Conservation (phyloP, 345 rosid genomes). For the Punica granatum region DNA sequence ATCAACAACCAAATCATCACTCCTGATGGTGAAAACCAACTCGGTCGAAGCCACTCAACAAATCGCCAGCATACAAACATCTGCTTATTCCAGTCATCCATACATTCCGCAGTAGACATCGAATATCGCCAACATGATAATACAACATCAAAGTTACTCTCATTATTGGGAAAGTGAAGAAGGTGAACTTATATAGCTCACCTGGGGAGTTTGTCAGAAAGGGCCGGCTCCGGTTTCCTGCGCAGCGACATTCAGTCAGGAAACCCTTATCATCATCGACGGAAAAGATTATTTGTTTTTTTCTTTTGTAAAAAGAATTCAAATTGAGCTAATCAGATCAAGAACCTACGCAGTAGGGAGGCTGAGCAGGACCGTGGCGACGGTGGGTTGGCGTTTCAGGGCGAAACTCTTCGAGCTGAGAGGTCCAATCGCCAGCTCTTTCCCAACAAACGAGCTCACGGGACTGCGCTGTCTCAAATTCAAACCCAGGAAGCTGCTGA, state of each 20-base stretch:
- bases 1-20: not conserved
- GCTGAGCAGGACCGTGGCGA: conserved; percentile 41
- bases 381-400: conserved; percentile 23
- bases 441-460: conserved; percentile 33
- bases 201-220: conserved; percentile 54
- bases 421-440: conserved; percentile 27
- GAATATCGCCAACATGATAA: not conserved
- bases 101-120: not conserved
- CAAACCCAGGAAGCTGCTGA: conserved; percentile 18
- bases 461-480: not conserved
- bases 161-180: not conserved
- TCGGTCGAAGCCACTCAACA: not conserved
- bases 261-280: not conserved
- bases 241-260: conserved; percentile 12
- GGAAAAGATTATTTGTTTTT: too few species aligned
- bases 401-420: conserved; percentile 23
- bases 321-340: not conserved
- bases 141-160: not conserved
- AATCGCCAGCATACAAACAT: not conserved
- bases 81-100: not conserved
- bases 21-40: not conserved
- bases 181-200: conserved; percentile 24
- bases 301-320: not conserved
- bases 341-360: conserved; percentile 56
- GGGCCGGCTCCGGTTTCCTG: conserved; percentile 49